Conservation (phyloP, 495 filamentous ascomycete species). For the Aspergillus incahuasiensis region DNA sequence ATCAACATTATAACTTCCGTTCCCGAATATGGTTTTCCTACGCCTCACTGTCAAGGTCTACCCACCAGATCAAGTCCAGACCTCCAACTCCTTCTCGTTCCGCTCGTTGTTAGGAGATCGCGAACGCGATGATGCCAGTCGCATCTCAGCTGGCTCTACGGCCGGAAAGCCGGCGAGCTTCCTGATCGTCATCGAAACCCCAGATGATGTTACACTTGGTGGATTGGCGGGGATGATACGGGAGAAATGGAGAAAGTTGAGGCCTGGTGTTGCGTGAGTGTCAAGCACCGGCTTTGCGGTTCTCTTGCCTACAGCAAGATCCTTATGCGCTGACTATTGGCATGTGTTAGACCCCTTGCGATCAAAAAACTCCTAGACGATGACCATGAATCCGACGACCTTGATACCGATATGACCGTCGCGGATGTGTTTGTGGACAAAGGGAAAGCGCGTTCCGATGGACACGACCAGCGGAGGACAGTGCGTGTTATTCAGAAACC, state of each 20-base stretch:
- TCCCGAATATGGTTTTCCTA: conserved; percentile 32
- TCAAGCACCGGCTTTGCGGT: not conserved
- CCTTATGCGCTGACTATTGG: conserved; percentile 4
- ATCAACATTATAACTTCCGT: not conserved
- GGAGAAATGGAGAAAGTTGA: conserved; percentile 32
- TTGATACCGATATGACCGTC: conserved; percentile 32
- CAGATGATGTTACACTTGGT: conserved; percentile 30
- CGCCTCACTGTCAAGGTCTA: conserved; percentile 35
- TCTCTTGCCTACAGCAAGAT: not conserved
- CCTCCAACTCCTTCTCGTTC: conserved; percentile 8
- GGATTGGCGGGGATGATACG: conserved; percentile 31
- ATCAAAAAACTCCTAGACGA: conserved; percentile 40
- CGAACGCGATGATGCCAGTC: conserved; percentile 12
- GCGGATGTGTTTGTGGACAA: conserved; percentile 37
- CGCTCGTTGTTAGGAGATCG: conserved; percentile 13
- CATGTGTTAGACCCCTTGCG: conserved; percentile 24
- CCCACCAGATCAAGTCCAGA: conserved; percentile 25
- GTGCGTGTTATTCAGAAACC: conserved; percentile 35
- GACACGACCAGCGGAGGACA: conserved; percentile 32
- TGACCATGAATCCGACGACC: conserved; percentile 27
- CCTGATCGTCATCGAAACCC: conserved; percentile 25
- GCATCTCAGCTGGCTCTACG: not conserved
- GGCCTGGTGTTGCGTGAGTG: conserved; percentile 32
- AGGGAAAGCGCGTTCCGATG: conserved; percentile 30
- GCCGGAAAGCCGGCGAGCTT: conserved; percentile 26